These are phyloP conservation scores for Mortierella polycephala DNA, from an alignment of 371 early-diverging fungal genomes.

Conservation along the genomic window DNA sequence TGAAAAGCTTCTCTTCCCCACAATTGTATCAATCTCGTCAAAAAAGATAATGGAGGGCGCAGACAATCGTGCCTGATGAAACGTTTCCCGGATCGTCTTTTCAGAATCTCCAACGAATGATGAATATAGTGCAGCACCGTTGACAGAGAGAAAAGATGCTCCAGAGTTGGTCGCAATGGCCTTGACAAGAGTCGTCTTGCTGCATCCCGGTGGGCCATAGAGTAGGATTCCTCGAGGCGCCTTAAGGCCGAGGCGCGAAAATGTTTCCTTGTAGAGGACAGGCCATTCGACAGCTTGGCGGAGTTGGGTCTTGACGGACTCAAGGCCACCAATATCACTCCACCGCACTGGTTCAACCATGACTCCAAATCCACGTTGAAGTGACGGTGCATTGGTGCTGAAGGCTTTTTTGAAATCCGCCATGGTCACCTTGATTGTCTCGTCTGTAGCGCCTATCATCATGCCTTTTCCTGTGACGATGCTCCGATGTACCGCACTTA, in stretches of 20 bases:
- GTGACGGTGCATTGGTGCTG: constrained; percentile 1
- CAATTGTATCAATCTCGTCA: constrained; percentile 99
- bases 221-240: constrained; percentile 92
- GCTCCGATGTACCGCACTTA: constrained; percentile 66
- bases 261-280: constrained; percentile 69
- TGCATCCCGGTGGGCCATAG: constrained; percentile 98
- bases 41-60: constrained; percentile 97
- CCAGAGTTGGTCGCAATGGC: constrained; percentile 84
- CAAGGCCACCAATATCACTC: constrained; percentile 96
- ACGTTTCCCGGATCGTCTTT: constrained; percentile 80
- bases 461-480: constrained; percentile 18
- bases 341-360: constrained; percentile 72
- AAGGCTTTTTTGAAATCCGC: constrained; percentile 2
- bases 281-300: background rate
- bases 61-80: constrained; percentile 85
- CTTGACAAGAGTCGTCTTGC: constrained; percentile 96
- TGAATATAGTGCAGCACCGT: constrained; percentile 91
- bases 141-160: constrained; percentile 86
- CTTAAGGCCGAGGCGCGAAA: constrained; percentile 81
- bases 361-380: constrained; percentile 41
- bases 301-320: constrained; percentile 77
- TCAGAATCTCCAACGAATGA: constrained; percentile 97
- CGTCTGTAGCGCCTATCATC: background rate
- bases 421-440: background rate
- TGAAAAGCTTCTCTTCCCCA: constrained; percentile 85